Conservation (phyloP, 768 basidiomycete species). For the Boletus pseudopeckii region DNA sequence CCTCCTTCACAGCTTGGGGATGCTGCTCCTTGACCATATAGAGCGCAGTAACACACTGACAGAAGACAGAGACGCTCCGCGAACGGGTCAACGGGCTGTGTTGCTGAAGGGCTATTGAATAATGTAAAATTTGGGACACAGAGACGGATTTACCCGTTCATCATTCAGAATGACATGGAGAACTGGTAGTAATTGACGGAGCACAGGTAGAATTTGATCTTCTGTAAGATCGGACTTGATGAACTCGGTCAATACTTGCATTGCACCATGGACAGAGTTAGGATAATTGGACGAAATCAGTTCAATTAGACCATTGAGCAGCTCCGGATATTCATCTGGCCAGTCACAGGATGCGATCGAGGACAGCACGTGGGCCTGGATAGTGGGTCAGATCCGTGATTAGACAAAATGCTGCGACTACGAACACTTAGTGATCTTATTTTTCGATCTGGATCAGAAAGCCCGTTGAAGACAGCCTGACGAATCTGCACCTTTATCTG, state of each 20-base stretch:
- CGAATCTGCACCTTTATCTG: slow-evolving; percentile 83
- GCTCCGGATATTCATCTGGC: slow-evolving; percentile 94
- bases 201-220: slow-evolving; percentile 89
- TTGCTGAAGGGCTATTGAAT: slow-evolving; percentile 35
- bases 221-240: slow-evolving; percentile 90
- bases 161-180: slow-evolving; percentile 78
- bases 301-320: slow-evolving; percentile 70
- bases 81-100: slow-evolving; percentile 82
- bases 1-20: slow-evolving; percentile 81
- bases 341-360: slow-evolving; percentile 89
- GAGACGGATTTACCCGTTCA: slow-evolving; percentile 48
- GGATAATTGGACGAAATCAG: slow-evolving; percentile 73
- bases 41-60: slow-evolving; percentile 83
- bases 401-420: slow-evolving; percentile 6
- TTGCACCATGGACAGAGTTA: slow-evolving; percentile 86
- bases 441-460: slow-evolving; percentile 84
- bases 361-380: slow-evolving; percentile 83
- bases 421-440: slow-evolving; percentile 81
- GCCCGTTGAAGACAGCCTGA: slow-evolving; percentile 68
- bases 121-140: neutral
- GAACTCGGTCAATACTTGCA: slow-evolving; percentile 95
- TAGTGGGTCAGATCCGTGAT: slow-evolving; percentile 13
- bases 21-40: slow-evolving; percentile 96
- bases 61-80: slow-evolving; percentile 82
- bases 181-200: slow-evolving; percentile 85